Conservation (phyloP, 176 grass and related monocot species). For the Aegilops bicornis region DNA sequence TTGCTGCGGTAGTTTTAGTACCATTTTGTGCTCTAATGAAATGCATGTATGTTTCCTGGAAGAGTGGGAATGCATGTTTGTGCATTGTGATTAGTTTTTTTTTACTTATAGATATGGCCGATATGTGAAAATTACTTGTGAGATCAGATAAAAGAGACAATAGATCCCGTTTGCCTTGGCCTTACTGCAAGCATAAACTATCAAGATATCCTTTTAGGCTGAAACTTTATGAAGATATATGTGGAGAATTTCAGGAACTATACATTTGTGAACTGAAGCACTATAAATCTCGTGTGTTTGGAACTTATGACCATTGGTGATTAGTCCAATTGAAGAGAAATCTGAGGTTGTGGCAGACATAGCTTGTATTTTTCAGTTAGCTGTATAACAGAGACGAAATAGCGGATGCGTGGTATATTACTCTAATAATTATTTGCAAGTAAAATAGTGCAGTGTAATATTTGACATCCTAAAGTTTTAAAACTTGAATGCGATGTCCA, state of each 20-base stretch:
- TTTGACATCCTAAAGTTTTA: not conserved
- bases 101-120: not conserved
- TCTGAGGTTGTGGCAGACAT: not conserved
- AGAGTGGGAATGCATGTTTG: too few species aligned
- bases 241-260: conserved; percentile 1
- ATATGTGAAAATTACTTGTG: not conserved
- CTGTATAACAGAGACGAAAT: not conserved
- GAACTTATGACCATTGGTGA: not conserved
- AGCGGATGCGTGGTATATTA: not conserved
- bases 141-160: not conserved
- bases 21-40: not conserved
- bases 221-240: not conserved
- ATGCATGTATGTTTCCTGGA: too few species aligned
- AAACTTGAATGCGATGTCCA: not conserved
- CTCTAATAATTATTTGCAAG: not conserved
- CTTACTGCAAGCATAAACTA: not conserved
- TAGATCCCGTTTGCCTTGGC: not conserved
- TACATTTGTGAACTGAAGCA: conserved; percentile 1
- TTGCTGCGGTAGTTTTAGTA: not conserved
- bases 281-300: not conserved
- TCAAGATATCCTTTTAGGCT: not conserved
- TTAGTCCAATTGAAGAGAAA: not conserved
- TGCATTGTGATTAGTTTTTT: not conserved
- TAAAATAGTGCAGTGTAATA: not conserved
- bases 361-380: not conserved